These are phyloP conservation scores for Hippophae gyantsensis DNA, from an alignment of 306 rosid species.

Conservation along the genomic window DNA sequence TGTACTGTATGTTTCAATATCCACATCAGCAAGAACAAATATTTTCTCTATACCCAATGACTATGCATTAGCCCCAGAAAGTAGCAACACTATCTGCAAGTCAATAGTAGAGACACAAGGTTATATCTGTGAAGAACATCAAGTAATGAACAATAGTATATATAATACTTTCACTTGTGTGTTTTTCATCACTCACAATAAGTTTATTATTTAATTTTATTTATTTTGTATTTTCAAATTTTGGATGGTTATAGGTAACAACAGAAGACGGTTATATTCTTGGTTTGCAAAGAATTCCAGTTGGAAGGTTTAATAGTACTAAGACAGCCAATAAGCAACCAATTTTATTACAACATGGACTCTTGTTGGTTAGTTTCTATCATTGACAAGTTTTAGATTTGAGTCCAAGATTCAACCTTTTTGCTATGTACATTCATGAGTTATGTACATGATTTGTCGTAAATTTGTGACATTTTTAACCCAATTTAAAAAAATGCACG, in stretches of 20 bases:
- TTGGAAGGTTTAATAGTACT: slow-evolving; percentile 16
- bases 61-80: too few species aligned
- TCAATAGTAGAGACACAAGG: slow-evolving; percentile 40
- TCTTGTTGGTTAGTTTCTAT: slow-evolving; percentile 31
- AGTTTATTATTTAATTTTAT: not conserved
- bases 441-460: too few species aligned
- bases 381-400: too few species aligned
- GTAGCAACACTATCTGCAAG: slow-evolving; percentile 20
- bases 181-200: too few species aligned
- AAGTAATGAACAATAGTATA: slow-evolving; percentile 15
- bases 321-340: slow-evolving; percentile 21
- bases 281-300: slow-evolving; percentile 38
- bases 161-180: not conserved
- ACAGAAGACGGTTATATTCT: slow-evolving; percentile 48
- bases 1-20: not conserved
- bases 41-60: too few species aligned
- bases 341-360: slow-evolving; percentile 50
- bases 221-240: not conserved
- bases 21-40: not conserved
- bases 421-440: too few species aligned
- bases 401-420: too few species aligned
- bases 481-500: too few species aligned
- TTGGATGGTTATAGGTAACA: slow-evolving; percentile 31
- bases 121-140: slow-evolving; percentile 44
- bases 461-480: too few species aligned